phyloP scores from a whole-genome alignment of 1,284 basidiomycete genomes.

The Boletus smithii region DNA sequence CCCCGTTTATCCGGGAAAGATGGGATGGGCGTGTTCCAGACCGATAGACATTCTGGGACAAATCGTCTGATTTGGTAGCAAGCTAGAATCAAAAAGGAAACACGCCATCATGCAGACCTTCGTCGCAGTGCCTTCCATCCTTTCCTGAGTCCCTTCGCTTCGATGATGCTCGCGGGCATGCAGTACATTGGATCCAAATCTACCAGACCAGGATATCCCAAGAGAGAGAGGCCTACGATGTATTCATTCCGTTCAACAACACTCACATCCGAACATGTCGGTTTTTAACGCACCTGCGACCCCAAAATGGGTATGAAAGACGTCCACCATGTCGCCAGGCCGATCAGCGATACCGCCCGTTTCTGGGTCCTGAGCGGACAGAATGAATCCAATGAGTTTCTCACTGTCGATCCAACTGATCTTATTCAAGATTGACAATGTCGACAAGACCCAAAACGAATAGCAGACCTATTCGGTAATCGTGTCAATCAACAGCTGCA shows the following conservation, averaged over 20 bases:
- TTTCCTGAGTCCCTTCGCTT: constrained; percentile 61
- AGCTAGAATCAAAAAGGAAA: constrained; percentile 4
- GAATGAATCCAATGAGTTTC: constrained; percentile 81
- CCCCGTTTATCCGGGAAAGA: background rate
- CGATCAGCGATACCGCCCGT: constrained; percentile 92
- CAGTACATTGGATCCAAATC: constrained; percentile 95
- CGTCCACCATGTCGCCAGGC: constrained; percentile 91
- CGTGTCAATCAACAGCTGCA: background rate
- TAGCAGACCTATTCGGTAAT: constrained; percentile 78
- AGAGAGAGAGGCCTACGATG: constrained; percentile 73
- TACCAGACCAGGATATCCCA: constrained; percentile 82
- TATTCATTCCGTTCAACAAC: constrained; percentile 1
- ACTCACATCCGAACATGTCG: background rate
- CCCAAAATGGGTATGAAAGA: constrained; percentile 95
- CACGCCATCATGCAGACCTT: constrained; percentile 16
- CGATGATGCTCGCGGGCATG: constrained; percentile 83
- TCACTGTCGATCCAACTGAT: constrained; percentile 87
- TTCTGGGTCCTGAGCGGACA: constrained; percentile 88
- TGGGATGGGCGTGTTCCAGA: background rate
- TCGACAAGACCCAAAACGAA: constrained; percentile 94
- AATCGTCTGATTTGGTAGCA: constrained; percentile 8
- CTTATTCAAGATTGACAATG: constrained; percentile 82
- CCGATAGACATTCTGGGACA: background rate
- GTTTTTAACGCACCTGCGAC: constrained; percentile 65
- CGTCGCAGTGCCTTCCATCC: constrained; percentile 62